Evolutionary conservation across 2,329 filamentous ascomycete species (phyloP), one percentile per base, ranked within the genome.

Genomic region (Exutisphaerella laricina): DNA sequence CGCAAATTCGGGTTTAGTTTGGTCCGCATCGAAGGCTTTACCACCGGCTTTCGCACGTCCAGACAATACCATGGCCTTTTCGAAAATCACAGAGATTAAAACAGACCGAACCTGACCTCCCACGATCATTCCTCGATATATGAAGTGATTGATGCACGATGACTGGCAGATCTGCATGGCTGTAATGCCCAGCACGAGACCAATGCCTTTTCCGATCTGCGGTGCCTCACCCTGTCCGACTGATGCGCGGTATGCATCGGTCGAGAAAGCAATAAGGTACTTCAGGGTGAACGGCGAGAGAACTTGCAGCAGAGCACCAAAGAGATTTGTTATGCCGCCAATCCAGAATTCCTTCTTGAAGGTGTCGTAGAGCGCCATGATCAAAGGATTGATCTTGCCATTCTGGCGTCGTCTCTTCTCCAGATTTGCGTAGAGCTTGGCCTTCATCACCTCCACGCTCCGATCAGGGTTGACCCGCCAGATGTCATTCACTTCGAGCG

Each of bases 111-210:
- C 70, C 67, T 96, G 83, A 0, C 88, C 92, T 50, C 90, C 92
- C 28, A 94, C 79, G 68, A 94, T 82, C 84, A 95, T 94, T 16
- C 90, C 88, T 16, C 82, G 80, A 59, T 90, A 97, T 59, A 97
- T 83, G 67, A 94, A 96, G 59, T 97, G 90, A 58, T 89, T 94
- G 2, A 82, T 87, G 18, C 80, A 79, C 51, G 94, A 59, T 61
- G 84, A 90, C 65, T 94, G 87, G 8, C 83, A 60, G 14, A 89
- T 73, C 63, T 96, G 89, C 87, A 97, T 92, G 30, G 75, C 64
- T 1, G 85, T 88, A 43, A 97, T 83, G 6, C 86, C 90, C 43
- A 97, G 64, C 1, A 88, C 88, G 22, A 95, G 70, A 0, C 89
- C 90, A 43, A 97, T 70, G 16, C 90, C 92, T 33, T 74, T 72